Conservation (phyloP, 108 stramenopile species). For the Chaetoceros tenuissimus region DNA sequence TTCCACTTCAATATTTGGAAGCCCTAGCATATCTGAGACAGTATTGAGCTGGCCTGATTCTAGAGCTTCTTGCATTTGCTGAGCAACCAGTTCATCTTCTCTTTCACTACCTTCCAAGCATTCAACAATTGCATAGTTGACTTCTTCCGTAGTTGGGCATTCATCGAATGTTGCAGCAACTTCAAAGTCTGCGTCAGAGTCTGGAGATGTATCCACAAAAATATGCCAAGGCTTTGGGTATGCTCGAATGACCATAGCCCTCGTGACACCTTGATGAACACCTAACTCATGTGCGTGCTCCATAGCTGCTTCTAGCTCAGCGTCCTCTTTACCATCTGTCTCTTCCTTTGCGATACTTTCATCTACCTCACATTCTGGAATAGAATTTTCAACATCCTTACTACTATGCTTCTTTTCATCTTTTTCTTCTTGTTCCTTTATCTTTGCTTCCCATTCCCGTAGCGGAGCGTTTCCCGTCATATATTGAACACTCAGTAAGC, state of each 20-base stretch:
- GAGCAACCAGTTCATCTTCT: slow-evolving; percentile 81
- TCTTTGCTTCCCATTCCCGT: neutral
- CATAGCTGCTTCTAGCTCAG: slow-evolving; percentile 71
- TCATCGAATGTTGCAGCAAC: slow-evolving; percentile 82
- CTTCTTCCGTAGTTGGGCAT: slow-evolving; percentile 70
- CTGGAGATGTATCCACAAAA: slow-evolving; percentile 81
- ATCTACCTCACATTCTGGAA: slow-evolving; percentile 12
- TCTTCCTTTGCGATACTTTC: slow-evolving; percentile 11
- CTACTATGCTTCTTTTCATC: slow-evolving; percentile 11
- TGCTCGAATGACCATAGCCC: slow-evolving; percentile 85
- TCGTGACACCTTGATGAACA: slow-evolving; percentile 65
- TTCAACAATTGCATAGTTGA: slow-evolving; percentile 78
- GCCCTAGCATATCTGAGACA: slow-evolving; percentile 70
- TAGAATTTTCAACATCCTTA: neutral
- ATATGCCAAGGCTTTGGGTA: slow-evolving; percentile 89
- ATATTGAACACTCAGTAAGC: slow-evolving; percentile 75
- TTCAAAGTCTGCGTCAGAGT: slow-evolving; percentile 81
- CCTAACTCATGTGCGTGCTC: slow-evolving; percentile 69
- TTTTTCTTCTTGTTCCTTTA: slow-evolving; percentile 10
- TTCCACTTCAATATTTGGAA: slow-evolving; percentile 18
- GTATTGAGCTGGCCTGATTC: slow-evolving; percentile 77
- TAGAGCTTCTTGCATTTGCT: slow-evolving; percentile 86
- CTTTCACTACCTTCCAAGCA: slow-evolving; percentile 83
- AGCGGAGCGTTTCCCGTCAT: slow-evolving; percentile 47
- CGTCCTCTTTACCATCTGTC: slow-evolving; percentile 33